Base-by-base conservation (phyloP, 2,329 filamentous ascomycete genomes). In the Trichophyton benhamiae region DNA sequence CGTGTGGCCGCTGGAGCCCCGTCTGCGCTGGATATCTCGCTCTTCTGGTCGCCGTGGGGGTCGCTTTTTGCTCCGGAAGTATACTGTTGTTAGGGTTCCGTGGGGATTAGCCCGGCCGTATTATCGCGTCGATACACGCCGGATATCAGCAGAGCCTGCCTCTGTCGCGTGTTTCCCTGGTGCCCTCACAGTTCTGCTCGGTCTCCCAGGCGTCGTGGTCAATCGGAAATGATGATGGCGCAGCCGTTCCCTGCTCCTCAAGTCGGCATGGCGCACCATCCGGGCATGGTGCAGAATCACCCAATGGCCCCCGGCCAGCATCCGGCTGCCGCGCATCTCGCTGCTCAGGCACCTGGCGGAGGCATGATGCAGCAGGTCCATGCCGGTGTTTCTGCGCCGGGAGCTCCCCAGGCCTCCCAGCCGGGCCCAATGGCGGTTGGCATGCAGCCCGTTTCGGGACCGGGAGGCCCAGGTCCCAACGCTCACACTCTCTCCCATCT, bases 371-470 rank as follows among this genome's bases (percentile, higher is more conserved):
- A 82, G 72, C 80, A 78, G 67, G 83, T 85, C 78, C 81, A 83
- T 66, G 81, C 80, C 59, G 82, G 82, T 61, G 82, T 84, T 42
- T 84, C 83, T 60, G 81, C 77, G 33, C 81, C 82, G 27, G 78
- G 78, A 65, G 81, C 78, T 25, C 82, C 83, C 58, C 82, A 83
- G 65, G 82, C 83, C 61, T 82, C 76, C 65, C 83, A 85, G 69
- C 78, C 81, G 57, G 80, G 80, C n/a, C 82, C 81, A 25, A 84
- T 85, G 82, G 83, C 86, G 78, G 77, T 69, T 41, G 82, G 80
- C 58, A 85, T 86, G 82, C 82, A 83, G 65, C 82, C 81, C 57
- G 82, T 81, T 60, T 77, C 77, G 62, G 78, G 79, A 63, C 80
- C 78, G 36, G 78, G 78, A 38, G 76, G 77, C 63, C 76, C 74